A percentile compares a stretch with the other conserved stretches of the same genome.
phyloP scores from a whole-genome alignment of 2,329 filamentous ascomycete species.

The Thielaviopsis ethacetica region DNA sequence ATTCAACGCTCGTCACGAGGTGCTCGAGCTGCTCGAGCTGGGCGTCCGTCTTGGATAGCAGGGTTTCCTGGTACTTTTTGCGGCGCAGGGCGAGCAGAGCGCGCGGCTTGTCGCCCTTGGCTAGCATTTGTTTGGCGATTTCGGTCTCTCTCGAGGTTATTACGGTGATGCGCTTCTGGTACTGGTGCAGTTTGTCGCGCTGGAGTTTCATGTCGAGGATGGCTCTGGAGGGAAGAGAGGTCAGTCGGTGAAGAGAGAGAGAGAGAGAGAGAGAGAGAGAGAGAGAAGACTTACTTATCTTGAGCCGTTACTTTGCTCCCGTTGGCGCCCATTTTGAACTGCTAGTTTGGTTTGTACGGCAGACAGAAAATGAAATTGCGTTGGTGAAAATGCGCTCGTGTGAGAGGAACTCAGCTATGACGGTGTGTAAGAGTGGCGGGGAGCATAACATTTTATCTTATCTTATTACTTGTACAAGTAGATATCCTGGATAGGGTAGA shows the following conservation, averaged over 20 bases:
- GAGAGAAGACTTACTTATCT: constrained; percentile 52
- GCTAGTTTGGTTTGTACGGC: background rate
- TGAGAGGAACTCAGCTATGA: background rate
- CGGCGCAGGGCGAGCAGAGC: constrained; percentile 78
- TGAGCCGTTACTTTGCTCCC: constrained; percentile 49
- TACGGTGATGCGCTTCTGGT: constrained; percentile 75
- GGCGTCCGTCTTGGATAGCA: constrained; percentile 75
- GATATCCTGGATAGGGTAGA: background rate
- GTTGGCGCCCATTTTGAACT: constrained; percentile 33
- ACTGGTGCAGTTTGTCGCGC: constrained; percentile 91
- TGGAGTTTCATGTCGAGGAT: constrained; percentile 97
- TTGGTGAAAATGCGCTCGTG: background rate
- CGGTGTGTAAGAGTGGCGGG: constrained; percentile 2
- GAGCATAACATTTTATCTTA: background rate
- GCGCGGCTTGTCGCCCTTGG: constrained; percentile 59
- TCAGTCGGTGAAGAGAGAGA: background rate
- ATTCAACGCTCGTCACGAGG: constrained; percentile 78
- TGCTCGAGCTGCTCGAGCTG: constrained; percentile 91
- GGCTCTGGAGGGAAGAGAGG: constrained; percentile 39
- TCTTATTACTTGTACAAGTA: background rate
- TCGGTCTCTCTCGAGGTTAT: constrained; percentile 78
- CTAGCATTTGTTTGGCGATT: constrained; percentile 69
- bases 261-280: background rate
- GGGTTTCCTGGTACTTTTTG: constrained; percentile 91
- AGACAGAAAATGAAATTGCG: background rate